phyloP scores from a whole-genome alignment of 139 green algal genomes.

The Nannochloris sp. region DNA sequence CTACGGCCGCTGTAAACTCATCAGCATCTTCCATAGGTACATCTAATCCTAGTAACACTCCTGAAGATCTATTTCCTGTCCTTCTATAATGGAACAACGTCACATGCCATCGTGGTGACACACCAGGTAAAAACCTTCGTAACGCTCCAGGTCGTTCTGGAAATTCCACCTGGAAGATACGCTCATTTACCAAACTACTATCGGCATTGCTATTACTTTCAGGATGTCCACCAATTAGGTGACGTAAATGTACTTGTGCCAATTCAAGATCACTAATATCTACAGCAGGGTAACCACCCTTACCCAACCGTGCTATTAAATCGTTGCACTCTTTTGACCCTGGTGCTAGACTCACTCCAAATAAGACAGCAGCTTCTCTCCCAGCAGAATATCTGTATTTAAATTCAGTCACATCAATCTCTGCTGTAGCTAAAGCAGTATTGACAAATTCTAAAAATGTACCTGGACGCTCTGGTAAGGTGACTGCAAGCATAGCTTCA shows the following conservation, averaged over 20 bases:
- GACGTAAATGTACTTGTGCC: constrained; percentile 75
- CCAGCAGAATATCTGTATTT: constrained; percentile 30
- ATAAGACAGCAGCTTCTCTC: constrained; percentile 56
- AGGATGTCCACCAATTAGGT: constrained; percentile 70
- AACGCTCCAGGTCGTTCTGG: constrained; percentile 87
- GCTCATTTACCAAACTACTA: constrained; percentile 54
- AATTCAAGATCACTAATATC: constrained; percentile 68
- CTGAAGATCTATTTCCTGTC: constrained; percentile 42
- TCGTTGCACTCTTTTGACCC: constrained; percentile 27
- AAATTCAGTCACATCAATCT: constrained; percentile 37
- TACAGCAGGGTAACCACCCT: constrained; percentile 44
- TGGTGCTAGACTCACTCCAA: constrained; percentile 41
- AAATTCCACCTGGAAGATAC: constrained; percentile 77
- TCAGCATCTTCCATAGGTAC: constrained; percentile 13
- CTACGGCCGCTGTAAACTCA: constrained; percentile 21
- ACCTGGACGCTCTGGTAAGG: constrained; percentile 72
- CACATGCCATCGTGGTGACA: constrained; percentile 82
- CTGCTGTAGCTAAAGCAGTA: constrained; percentile 19
- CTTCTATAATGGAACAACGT: constrained; percentile 96
- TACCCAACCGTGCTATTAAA: constrained; percentile 58
- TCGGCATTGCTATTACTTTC: constrained; percentile 16
- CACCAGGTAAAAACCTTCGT: constrained; percentile 61
- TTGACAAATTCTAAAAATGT: constrained; percentile 60
- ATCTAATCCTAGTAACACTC: constrained; percentile 70
- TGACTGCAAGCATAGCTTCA: constrained; percentile 80